Base-by-base conservation (phyloP, 2,329 filamentous ascomycete species). In the Sarocladiaceae sp. region DNA sequence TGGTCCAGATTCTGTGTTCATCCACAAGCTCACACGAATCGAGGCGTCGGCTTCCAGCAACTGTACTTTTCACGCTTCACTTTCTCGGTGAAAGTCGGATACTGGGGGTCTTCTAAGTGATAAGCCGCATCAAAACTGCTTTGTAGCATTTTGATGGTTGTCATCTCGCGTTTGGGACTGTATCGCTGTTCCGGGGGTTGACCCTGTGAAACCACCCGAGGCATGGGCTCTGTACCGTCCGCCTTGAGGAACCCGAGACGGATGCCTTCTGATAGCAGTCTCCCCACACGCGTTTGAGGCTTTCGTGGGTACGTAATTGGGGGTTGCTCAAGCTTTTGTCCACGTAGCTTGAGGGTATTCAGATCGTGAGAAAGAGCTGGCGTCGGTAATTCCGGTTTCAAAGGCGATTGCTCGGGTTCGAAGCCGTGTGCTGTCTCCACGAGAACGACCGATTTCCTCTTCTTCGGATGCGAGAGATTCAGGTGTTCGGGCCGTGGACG, bases 381-480 rank as follows among this genome's bases (percentile, higher is more conserved):
- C 20, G 40, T 20, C 22, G n/a, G 23, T n/a, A 12, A 11, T 26
- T 12, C 13, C 15, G 13, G 13, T n/a, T 26, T 44, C 28, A 12
- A 25, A 4, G 15, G 22, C 8, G 20, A 3, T 33, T 6, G 15
- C 26, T 31, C 26, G 22, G 44, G 25, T 11, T 22, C 26, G 17
- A 33, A 48, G n/a, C 44, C 44, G 15, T 15, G 15, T 6, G 25
- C 17, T 15, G n/a, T 33, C n/a, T 48, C 44, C 26, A 48, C 26
- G n/a, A 48, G 44, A 8, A 33, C 12, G n/a, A 48, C 26, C 6
- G 44, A 20, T 15, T 48, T 48, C 26, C 44, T 25, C 44, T 48
- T 48, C 18, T 33, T 48, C 5, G 44, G n/a, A 33, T 48, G 44
- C 44, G 17, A 20, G 28, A 12, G 4, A 12, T 48, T 28, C 4